These are phyloP conservation scores for Ceratobasidium theobromae DNA, from an alignment of 1,284 basidiomycete species.

Conservation along the genomic window DNA sequence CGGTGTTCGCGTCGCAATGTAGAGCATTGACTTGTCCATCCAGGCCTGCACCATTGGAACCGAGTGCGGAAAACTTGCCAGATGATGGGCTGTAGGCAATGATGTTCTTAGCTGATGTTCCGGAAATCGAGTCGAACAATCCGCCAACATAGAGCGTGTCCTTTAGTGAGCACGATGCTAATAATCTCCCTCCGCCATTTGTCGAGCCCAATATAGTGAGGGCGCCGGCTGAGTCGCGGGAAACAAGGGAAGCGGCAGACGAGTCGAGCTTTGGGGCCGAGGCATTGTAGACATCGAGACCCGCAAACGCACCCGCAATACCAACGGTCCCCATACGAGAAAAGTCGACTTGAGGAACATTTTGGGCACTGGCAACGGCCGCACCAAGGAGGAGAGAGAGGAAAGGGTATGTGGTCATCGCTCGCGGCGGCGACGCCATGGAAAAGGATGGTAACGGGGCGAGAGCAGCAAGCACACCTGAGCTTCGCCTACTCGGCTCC, in stretches of 20 bases:
- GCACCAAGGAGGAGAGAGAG: conserved; percentile 12
- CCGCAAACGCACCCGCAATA: conserved; percentile 82
- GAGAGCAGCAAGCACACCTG: neutral
- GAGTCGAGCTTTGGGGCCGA: conserved; percentile 57
- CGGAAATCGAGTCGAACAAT: conserved; percentile 67
- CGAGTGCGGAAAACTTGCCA: conserved; percentile 60
- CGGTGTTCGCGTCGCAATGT: conserved; percentile 75
- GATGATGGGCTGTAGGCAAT: conserved; percentile 68
- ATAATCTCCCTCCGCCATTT: conserved; percentile 66
- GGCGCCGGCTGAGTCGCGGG: conserved; percentile 62
- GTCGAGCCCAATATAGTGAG: conserved; percentile 67
- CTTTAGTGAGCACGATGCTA: conserved; percentile 63
- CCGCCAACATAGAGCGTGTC: conserved; percentile 74
- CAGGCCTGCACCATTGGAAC: conserved; percentile 53
- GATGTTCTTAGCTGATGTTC: conserved; percentile 62
- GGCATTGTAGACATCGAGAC: conserved; percentile 67
- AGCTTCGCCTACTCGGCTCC: neutral
- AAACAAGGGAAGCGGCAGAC: conserved; percentile 66
- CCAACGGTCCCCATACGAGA: conserved; percentile 88
- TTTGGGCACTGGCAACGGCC: conserved; percentile 12
- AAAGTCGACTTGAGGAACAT: conserved; percentile 80
- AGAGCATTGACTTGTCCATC: conserved; percentile 74
- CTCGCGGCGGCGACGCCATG: conserved; percentile 25
- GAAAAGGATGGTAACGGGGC: neutral
- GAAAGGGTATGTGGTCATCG: conserved; percentile 14